Evolutionary conservation across 805 yeast genomes (phyloP), one percentile per base, ranked within the genome.

Genomic region (Lipomyces oligophaga): DNA sequence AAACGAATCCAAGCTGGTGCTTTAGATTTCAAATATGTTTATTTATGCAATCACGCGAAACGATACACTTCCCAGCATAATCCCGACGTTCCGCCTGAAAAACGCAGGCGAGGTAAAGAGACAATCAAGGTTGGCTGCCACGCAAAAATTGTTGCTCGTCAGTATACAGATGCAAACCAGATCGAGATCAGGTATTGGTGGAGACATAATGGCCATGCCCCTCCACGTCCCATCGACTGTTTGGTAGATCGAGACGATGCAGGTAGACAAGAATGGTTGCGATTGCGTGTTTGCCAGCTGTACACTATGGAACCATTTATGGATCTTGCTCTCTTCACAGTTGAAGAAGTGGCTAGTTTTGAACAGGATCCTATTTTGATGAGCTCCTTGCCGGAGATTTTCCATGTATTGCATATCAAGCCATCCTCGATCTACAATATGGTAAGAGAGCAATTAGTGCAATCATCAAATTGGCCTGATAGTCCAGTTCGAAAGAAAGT

Each of bases 91-190:
- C 52, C 52, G 20, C 41, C 34, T 5, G 52, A 47, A 22, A 47
- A 43, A 33, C 52, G 45, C 11, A 44, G 52, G 32, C 38, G 39
- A 18, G 52, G 52, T 22, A 47, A 47, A 25, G 52, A 47, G 27
- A 43, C 52, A 13, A 47, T 47, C 47, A 47, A 47, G 26, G 52
- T 47, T n/a, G 52, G 48, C 33, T 47, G 52, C 34, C 52, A 47
- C 19, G 52, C 52, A 15, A 40, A 39, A 38, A 47, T 47, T 8
- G 44, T 47, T 19, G 52, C 52, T 34, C 41, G 52, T 2, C 52
- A 47, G 31, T 47, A 47, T 41, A 47, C 52, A 10, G 52, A 47
- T 42, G 34, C 48, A 16, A 38, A 47, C 32, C 52, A 47, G 44
- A 43, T 47, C 20, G 52, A 47, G 41, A 43, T 47, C 37, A 30